These are phyloP conservation scores for Pythium brachiatum DNA, from an alignment of 352 stramenopile species.

Conservation along the genomic window DNA sequence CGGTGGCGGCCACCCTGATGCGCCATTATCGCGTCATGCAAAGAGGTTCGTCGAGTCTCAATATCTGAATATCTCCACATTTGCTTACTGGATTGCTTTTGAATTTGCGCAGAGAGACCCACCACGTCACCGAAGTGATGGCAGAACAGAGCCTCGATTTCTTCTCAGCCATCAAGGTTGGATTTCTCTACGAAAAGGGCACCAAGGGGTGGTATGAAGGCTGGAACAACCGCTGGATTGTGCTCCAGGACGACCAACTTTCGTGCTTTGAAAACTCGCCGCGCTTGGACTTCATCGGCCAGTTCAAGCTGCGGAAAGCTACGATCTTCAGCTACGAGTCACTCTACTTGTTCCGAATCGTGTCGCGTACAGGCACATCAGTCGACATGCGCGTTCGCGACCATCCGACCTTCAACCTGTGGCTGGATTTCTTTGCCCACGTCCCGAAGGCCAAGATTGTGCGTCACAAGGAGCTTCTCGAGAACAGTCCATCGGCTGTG, in stretches of 20 bases:
- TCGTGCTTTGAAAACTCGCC: slow-evolving; percentile 83
- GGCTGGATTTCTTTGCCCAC: slow-evolving; percentile 59
- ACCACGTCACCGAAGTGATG: slow-evolving; percentile 47
- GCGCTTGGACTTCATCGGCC: slow-evolving; percentile 62
- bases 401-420: slow-evolving; percentile 71
- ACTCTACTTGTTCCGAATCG: slow-evolving; percentile 75
- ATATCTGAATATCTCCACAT: too few species aligned
- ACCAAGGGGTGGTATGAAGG: slow-evolving; percentile 81
- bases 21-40: slow-evolving; percentile 3
- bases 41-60: slow-evolving; percentile 12
- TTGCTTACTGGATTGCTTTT: too few species aligned
- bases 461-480: slow-evolving; percentile 68
- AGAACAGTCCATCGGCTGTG: slow-evolving; percentile 78
- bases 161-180: slow-evolving; percentile 73
- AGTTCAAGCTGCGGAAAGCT: slow-evolving; percentile 67
- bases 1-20: slow-evolving; percentile 22
- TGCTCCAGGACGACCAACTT: slow-evolving; percentile 71
- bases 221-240: slow-evolving; percentile 78
- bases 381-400: slow-evolving; percentile 82
- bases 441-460: slow-evolving; percentile 59
- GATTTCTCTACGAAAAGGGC: slow-evolving; percentile 73
- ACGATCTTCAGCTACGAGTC: slow-evolving; percentile 73
- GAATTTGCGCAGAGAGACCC: not conserved
- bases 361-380: slow-evolving; percentile 59
- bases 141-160: slow-evolving; percentile 69